phyloP scores from a whole-genome alignment of 1,284 basidiomycete genomes.

The Phylloboletellus chloephorus region DNA sequence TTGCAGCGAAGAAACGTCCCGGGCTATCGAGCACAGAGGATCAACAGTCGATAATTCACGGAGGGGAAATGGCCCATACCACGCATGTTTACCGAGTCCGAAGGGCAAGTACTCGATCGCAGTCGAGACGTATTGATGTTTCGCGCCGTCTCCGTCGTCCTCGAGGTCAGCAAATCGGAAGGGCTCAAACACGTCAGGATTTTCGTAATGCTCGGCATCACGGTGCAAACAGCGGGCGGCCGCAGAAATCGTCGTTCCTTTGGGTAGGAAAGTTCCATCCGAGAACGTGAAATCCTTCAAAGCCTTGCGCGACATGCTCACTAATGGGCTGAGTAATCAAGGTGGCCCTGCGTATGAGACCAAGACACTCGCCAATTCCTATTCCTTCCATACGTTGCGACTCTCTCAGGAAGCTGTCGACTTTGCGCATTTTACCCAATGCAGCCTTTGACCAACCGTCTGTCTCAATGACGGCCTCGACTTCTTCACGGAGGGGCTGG shows the following conservation, averaged over 20 bases:
- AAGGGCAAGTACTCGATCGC: slow-evolving; percentile 17
- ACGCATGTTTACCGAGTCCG: slow-evolving; percentile 18
- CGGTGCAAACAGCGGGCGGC: slow-evolving; percentile 23
- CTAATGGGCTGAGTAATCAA: slow-evolving; percentile 16
- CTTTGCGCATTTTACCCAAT: slow-evolving; percentile 37
- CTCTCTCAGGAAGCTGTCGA: slow-evolving; percentile 47
- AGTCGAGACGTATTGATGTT: slow-evolving; percentile 18
- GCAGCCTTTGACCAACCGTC: slow-evolving; percentile 43
- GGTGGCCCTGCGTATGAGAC: background rate
- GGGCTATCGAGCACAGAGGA: too few relatives aligned
- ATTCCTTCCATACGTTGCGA: slow-evolving; percentile 33
- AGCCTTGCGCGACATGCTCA: slow-evolving; percentile 29
- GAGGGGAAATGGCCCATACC: too few relatives aligned
- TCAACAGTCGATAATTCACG: too few relatives aligned
- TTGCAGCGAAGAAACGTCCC: slow-evolving; percentile 28
- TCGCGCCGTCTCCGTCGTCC: slow-evolving; percentile 9
- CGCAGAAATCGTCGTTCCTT: slow-evolving; percentile 29
- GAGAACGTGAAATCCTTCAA: slow-evolving; percentile 37
- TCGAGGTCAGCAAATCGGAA: slow-evolving; percentile 30
- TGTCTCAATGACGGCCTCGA: slow-evolving; percentile 32
- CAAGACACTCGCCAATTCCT: slow-evolving; percentile 21
- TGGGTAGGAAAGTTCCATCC: slow-evolving; percentile 38
- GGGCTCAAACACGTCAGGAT: slow-evolving; percentile 28
- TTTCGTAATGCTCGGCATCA: slow-evolving; percentile 25
- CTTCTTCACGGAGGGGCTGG: slow-evolving; percentile 40